phyloP scores from a whole-genome alignment of 306 rosid genomes.

The Astragalus membranaceus region DNA sequence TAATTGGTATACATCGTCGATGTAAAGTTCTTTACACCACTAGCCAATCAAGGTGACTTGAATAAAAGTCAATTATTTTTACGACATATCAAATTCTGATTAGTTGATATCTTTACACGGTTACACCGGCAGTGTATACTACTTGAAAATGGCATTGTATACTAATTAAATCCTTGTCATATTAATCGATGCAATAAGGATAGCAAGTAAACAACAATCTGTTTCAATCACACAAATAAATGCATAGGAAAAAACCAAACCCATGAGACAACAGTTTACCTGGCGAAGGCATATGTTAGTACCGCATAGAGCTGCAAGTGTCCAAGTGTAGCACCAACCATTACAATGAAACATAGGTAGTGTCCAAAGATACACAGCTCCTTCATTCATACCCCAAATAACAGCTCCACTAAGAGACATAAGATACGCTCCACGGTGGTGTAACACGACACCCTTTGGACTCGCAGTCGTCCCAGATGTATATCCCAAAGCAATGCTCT shows the following conservation, averaged over 20 bases:
- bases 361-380: slow-evolving; percentile 87
- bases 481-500: slow-evolving; percentile 88
- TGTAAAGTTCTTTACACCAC: too few relatives aligned
- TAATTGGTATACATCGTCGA: too few relatives aligned
- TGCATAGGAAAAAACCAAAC: neutral
- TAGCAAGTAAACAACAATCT: slow-evolving; percentile 10
- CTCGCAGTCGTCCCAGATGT: slow-evolving; percentile 95
- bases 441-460: slow-evolving; percentile 92
- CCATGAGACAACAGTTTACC: slow-evolving; percentile 33
- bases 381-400: slow-evolving; percentile 88
- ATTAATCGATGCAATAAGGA: neutral
- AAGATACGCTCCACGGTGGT: slow-evolving; percentile 83
- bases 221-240: slow-evolving; percentile 2
- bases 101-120: too few relatives aligned
- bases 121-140: too few relatives aligned
- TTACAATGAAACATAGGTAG: slow-evolving; percentile 97
- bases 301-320: slow-evolving; percentile 79
- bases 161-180: too few relatives aligned
- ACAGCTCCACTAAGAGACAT: slow-evolving; percentile 49
- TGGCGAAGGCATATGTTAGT: slow-evolving; percentile 91
- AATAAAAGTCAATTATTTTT: too few relatives aligned
- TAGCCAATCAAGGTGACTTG: too few relatives aligned
- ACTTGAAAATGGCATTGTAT: too few relatives aligned
- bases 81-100: too few relatives aligned
- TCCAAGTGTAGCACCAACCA: slow-evolving; percentile 94